These are phyloP conservation scores for Plantago major DNA, from an alignment of 257 asterid species.

Conservation along the genomic window DNA sequence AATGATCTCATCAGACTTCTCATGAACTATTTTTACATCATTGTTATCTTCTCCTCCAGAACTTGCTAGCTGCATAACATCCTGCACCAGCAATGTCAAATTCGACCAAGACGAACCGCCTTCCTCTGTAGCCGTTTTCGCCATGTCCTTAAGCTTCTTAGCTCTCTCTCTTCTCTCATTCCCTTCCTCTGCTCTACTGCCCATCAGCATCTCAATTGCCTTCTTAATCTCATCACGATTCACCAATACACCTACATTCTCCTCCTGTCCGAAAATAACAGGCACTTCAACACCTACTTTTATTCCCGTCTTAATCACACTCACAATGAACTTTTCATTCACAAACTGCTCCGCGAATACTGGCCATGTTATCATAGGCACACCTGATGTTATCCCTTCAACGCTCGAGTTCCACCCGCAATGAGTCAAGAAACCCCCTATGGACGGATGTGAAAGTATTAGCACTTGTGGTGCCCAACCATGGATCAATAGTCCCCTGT, in stretches of 20 bases:
- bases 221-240: constrained; percentile 19
- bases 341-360: constrained; percentile 24
- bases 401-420: constrained; percentile 39
- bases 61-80: constrained; percentile 3
- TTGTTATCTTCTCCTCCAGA: background rate
- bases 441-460: constrained; percentile 24
- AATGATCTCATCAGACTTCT: background rate
- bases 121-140: constrained; percentile 21
- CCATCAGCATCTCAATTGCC: constrained; percentile 29
- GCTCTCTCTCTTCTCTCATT: constrained; percentile 14
- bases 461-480: constrained; percentile 38
- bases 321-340: constrained; percentile 26
- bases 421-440: constrained; percentile 35
- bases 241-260: constrained; percentile 13
- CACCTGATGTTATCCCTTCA: constrained; percentile 25
- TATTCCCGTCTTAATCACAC: constrained; percentile 24
- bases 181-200: constrained; percentile 21
- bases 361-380: constrained; percentile 41
- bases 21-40: background rate
- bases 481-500: constrained; percentile 24
- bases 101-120: constrained; percentile 31
- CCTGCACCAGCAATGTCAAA: constrained; percentile 14
- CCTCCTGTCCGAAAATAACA: constrained; percentile 28
- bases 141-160: constrained; percentile 23
- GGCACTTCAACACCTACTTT: constrained; percentile 24